Evolutionary conservation across 208 protist genomes (phyloP).

Genomic region (Trypanosoma rangeli): DNA sequence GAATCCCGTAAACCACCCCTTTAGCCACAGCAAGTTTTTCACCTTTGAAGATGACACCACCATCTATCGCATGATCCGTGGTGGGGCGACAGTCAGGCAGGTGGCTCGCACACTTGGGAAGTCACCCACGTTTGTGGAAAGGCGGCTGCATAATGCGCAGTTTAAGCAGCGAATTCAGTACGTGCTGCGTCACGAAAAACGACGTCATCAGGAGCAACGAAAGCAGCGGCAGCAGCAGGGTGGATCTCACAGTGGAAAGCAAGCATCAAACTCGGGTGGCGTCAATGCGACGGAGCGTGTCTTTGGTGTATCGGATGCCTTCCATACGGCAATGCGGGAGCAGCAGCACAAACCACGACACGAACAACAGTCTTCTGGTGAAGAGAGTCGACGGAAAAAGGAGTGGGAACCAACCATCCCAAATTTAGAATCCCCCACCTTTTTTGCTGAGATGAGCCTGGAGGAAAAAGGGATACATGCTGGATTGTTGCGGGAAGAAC

Average conservation of each 20-base stretch:
- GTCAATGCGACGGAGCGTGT: slow-evolving; percentile 15
- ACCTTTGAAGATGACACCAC: slow-evolving; percentile 78
- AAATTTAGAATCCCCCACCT: slow-evolving; percentile 40
- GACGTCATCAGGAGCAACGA: not conserved
- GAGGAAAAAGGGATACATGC: slow-evolving; percentile 68
- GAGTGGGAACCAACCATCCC: slow-evolving; percentile 79
- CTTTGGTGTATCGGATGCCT: slow-evolving; percentile 5
- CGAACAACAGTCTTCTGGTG: not conserved
- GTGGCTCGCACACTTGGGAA: slow-evolving; percentile 83
- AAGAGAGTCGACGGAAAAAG: slow-evolving; percentile 30
- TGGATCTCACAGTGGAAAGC: not conserved
- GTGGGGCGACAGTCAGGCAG: slow-evolving; percentile 76
- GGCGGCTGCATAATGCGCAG: slow-evolving; percentile 83
- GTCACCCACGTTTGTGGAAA: slow-evolving; percentile 80
- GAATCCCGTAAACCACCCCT: slow-evolving; percentile 88
- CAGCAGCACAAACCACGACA: not conserved
- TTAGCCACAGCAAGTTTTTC: slow-evolving; percentile 88
- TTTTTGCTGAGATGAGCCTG: slow-evolving; percentile 66
- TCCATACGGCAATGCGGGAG: slow-evolving; percentile 9
- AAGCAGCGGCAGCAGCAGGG: slow-evolving; percentile 1
- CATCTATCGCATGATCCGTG: slow-evolving; percentile 87
- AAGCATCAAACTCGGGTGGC: slow-evolving; percentile 1
- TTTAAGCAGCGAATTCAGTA: slow-evolving; percentile 88
- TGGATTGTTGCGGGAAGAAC: slow-evolving; percentile 31
- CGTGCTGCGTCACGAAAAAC: slow-evolving; percentile 63